Evolutionary conservation across 495 filamentous ascomycete species (phyloP).

Genomic region (Letharia columbiana): DNA sequence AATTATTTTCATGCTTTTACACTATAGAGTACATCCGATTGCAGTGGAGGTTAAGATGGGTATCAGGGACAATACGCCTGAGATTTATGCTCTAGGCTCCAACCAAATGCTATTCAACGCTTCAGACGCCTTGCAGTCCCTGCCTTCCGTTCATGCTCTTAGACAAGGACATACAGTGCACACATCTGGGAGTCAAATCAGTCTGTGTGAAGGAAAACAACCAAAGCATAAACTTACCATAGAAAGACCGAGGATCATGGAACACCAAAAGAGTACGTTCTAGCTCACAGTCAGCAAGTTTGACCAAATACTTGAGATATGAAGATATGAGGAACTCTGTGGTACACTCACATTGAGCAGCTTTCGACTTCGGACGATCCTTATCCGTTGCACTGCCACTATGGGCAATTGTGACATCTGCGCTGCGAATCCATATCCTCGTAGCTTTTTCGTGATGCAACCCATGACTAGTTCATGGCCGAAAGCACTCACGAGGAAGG

Average conservation of each 20-base stretch:
- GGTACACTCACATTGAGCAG: slow-evolving; percentile 57
- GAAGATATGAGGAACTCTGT: slow-evolving; percentile 8
- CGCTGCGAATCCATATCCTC: slow-evolving; percentile 85
- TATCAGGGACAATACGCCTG: slow-evolving; percentile 7
- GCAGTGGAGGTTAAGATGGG: neutral
- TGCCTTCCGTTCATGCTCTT: slow-evolving; percentile 1
- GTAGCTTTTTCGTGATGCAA: slow-evolving; percentile 93
- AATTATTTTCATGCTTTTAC: neutral
- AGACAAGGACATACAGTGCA: slow-evolving; percentile 49
- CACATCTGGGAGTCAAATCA: slow-evolving; percentile 40
- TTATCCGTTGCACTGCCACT: slow-evolving; percentile 77
- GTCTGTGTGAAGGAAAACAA: neutral
- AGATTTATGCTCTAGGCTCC: slow-evolving; percentile 6
- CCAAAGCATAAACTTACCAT: slow-evolving; percentile 50
- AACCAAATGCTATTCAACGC: neutral
- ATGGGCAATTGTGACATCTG: slow-evolving; percentile 97
- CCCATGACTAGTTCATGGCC: slow-evolving; percentile 96
- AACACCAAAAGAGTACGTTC: slow-evolving; percentile 91
- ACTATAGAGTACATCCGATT: neutral
- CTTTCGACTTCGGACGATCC: slow-evolving; percentile 60
- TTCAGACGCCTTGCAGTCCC: neutral
- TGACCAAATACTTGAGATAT: slow-evolving; percentile 5
- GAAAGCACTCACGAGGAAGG: slow-evolving; percentile 79
- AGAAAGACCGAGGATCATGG: slow-evolving; percentile 84
- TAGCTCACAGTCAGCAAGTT: slow-evolving; percentile 13